Evolutionary conservation across 352 stramenopile species (phyloP), one percentile per base, ranked within the genome.

Genomic region (Globisporangium rhizosaccharum): DNA sequence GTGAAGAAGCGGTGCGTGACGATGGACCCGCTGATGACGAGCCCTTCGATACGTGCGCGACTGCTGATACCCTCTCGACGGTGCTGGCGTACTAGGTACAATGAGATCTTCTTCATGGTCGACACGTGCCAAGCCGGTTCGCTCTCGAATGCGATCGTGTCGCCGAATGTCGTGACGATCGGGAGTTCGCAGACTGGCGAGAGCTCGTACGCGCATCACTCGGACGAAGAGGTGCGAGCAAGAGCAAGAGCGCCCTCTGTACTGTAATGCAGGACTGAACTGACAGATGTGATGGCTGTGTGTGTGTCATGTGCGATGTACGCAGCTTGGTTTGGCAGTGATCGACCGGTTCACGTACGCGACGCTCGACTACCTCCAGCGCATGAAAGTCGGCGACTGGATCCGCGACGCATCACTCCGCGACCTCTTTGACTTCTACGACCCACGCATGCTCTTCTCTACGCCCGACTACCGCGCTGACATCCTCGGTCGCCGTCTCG

Each of bases 41-140:
- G 39, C 23, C 12, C 18, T 36, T 23, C 25, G 5, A n/a, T 5
- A 30, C 20, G 53, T 30, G 26, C 49, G 15, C 18, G 20, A 36
- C 54, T 44, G 63, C 41, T 39, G 41, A 39, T 23, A 12, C 20
- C 11, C 25, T 56, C 36, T 48, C 1, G 8, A 36, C 37, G 5
- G 39, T 3, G 1, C 17, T 10, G 33, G 10, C 33, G 33, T 23
- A 39, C 26, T 56, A 92, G 85, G 48, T 99, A 97, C 74, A 89
- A 97, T 39, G 80, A 98, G 65, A 90, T 98, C 23, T 94, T 99
- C 52, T 98, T 98, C 66, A 97, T 98, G 71, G 92, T 97, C n/a
- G 96, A 99, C 82, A 99, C 96, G 8, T 99, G 96, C 69, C 96
- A 99, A 70, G 96, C 95, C 5, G 96, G 94, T 41, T 98, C 94